Base-by-base conservation (phyloP, 768 basidiomycete species). In the Phaeotremella fagi region DNA sequence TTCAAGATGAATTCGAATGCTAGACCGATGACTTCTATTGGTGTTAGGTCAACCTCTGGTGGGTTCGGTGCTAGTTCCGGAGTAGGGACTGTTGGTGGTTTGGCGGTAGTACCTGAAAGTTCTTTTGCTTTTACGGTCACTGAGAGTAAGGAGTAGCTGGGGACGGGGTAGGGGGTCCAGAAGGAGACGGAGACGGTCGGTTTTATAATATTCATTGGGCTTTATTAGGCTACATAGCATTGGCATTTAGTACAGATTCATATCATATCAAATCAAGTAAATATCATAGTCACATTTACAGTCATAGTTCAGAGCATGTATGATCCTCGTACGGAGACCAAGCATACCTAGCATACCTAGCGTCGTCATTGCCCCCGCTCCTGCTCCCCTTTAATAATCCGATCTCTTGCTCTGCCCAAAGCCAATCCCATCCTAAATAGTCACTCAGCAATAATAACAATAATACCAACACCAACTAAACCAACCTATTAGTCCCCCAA, bases 401-500 rank as follows among this genome's bases (percentile, higher is more conserved):
- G 26, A 29, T 60, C 53, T 26, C 59, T 45, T 6, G 62, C 62
- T 45, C 62, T n/a, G 1, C 48, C 54, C 23, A 64, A 47, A 29
- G 62, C 62, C 3, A 57, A 27, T 22, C 62, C 62, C 62, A 64
- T 60, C 37, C 62, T 64, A 23, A 1, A 15, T 5, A 18, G 18
- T 4, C 12, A 14, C 15, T n/a, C 4, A 48, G 20, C 26, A 22
- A 5, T 2, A 20, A 45, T 28, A 23, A 6, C 24, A 3, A 7
- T 3, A 31, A 18, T 14, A 22, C 29, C 47, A 50, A 80, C 68
- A 11, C 78, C 77, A 48, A 77, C 71, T 60, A 76, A 12, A 82
- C 83, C 12, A 82, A 73, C 68, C 83, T 57, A 75, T 84, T 84
- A 60, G 78, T 48, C 4, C 83, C 83, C 83, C 82, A 84, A 23